phyloP scores from a whole-genome alignment of 2,329 filamentous ascomycete genomes.

The Teratosphaeria nubilosa region DNA sequence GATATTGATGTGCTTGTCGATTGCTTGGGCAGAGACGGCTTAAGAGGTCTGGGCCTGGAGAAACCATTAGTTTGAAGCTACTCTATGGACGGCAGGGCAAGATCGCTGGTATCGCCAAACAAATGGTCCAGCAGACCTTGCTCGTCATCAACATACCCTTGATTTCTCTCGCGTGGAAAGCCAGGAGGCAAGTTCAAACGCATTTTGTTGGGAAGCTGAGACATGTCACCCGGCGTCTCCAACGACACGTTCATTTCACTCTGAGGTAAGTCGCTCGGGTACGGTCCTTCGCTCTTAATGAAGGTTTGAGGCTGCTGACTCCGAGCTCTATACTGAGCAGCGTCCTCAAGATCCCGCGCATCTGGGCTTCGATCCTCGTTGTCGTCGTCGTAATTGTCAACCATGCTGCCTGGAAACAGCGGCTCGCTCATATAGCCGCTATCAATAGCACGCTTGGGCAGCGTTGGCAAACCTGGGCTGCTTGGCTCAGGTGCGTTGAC shows the following conservation, averaged over 20 bases:
- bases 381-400: constrained; percentile 60
- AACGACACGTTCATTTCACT: constrained; percentile 11
- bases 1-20: not conserved
- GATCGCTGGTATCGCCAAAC: constrained; percentile 3
- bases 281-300: constrained; percentile 17
- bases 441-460: constrained; percentile 38
- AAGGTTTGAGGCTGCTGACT: constrained; percentile 10
- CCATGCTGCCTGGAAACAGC: constrained; percentile 44
- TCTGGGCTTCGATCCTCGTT: constrained; percentile 29
- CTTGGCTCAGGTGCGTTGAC: constrained; percentile 45
- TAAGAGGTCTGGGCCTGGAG: constrained; percentile 1
- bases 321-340: constrained; percentile 23
- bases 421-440: constrained; percentile 65
- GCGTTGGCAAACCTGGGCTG: constrained; percentile 59
- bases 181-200: constrained; percentile 11
- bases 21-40: not conserved
- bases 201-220: constrained; percentile 15
- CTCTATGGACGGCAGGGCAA: constrained; percentile 1
- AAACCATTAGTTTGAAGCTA: constrained; percentile 4
- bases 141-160: constrained; percentile 20
- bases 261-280: constrained; percentile 4
- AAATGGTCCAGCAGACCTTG: constrained; percentile 10
- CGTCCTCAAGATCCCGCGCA: constrained; percentile 28
- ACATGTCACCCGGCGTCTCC: constrained; percentile 16
- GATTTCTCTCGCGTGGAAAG: constrained; percentile 6